phyloP scores from a whole-genome alignment of 192 early-diverging fungal genomes.

The Diversispora epigaea region DNA sequence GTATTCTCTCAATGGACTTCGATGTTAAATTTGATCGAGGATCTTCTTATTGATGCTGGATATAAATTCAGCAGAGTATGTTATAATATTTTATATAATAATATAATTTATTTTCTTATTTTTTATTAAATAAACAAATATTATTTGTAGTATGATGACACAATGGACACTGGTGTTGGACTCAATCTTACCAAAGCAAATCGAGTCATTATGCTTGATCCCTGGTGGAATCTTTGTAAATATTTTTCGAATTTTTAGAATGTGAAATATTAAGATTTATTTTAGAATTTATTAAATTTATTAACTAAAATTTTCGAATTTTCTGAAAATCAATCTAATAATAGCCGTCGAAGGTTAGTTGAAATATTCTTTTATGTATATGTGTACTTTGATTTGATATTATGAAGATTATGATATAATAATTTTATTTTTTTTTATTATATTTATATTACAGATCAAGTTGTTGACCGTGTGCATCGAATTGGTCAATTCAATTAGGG shows the following conservation, averaged over 20 bases:
- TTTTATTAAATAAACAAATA: neutral
- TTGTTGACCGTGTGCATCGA: slow-evolving; percentile 72
- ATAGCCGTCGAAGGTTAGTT: neutral
- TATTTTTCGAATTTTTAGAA: no score
- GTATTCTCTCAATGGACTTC: slow-evolving; percentile 60
- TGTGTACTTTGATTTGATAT: neutral
- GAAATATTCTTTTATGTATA: neutral
- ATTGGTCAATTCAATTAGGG: slow-evolving; percentile 71
- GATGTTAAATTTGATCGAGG: slow-evolving; percentile 52
- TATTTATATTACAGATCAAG: slow-evolving; percentile 37
- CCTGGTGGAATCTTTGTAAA: slow-evolving; percentile 18
- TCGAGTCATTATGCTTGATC: slow-evolving; percentile 40
- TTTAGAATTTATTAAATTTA: neutral
- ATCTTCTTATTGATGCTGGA: slow-evolving; percentile 40
- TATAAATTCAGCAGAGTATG: neutral
- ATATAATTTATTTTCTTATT: neutral
- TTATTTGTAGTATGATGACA: slow-evolving; percentile 39
- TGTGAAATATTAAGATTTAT: no score
- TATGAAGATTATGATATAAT: neutral
- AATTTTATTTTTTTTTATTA: neutral
- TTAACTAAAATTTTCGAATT: neutral
- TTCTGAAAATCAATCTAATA: neutral
- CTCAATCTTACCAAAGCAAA: slow-evolving; percentile 68
- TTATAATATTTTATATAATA: neutral
- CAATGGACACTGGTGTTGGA: slow-evolving; percentile 53